Evolutionary conservation across 345 rosid genomes (phyloP).

Genomic region (Gossypium bickii): DNA sequence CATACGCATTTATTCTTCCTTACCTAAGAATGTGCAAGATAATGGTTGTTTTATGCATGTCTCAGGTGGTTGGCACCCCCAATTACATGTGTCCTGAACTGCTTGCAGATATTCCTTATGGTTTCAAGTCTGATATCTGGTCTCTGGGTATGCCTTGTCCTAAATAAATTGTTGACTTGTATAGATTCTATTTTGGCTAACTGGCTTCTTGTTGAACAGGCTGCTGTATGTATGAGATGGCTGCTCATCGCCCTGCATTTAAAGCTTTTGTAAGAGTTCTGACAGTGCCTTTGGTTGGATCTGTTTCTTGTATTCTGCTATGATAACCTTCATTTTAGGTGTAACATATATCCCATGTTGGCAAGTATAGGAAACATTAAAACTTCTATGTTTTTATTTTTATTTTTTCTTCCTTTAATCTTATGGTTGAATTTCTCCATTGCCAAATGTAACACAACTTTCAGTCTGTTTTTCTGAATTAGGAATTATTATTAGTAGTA

Average conservation of each 20-base stretch:
- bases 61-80: slow-evolving; percentile 98
- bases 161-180: not conserved
- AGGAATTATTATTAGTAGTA: not conserved
- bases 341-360: not conserved
- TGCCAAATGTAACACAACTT: not conserved
- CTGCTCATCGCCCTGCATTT: slow-evolving; percentile 95
- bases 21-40: slow-evolving; percentile 3
- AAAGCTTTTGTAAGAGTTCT: slow-evolving; percentile 89
- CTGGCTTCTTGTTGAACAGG: slow-evolving; percentile 49
- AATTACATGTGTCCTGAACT: slow-evolving; percentile 99
- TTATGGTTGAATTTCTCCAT: not conserved
- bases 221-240: slow-evolving; percentile 97
- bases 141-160: slow-evolving; percentile 61
- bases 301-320: not conserved
- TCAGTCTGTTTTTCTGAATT: not conserved
- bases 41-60: slow-evolving; percentile 14
- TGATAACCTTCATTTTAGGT: not conserved
- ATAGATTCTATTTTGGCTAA: slow-evolving; percentile 18
- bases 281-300: slow-evolving; percentile 12
- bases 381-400: not conserved
- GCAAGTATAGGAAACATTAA: not conserved
- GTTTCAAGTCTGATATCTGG: slow-evolving; percentile 98
- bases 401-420: not conserved
- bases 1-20: not conserved
- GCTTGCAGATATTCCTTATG: slow-evolving; percentile 95